Evolutionary conservation across 768 basidiomycete genomes (phyloP), one percentile per base, ranked within the genome.

Genomic region (Suillus plorans): DNA sequence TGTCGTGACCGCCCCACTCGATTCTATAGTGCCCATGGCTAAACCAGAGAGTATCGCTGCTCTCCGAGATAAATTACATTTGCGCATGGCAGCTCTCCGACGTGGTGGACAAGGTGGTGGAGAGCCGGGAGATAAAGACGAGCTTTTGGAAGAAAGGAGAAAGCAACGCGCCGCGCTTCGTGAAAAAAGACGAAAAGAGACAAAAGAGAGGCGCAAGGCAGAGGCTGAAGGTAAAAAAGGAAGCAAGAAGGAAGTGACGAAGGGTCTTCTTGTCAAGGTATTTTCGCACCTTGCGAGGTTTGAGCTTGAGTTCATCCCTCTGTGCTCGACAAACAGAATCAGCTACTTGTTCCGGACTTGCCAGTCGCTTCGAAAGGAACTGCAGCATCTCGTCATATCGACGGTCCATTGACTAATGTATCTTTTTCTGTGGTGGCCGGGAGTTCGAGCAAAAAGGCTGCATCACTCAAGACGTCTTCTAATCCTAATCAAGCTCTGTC

Each of bases 151-250:
- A 71, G 91, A 94, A 75, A 82, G 91, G 61, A 80, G 95, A 66
- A 77, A 78, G 69, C 88, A 92, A 71, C 81, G 94, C 5, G 95
- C 90, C 0, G 86, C 89, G 41, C 82, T 97, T 82, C 83, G 95
- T 25, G 96, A 98, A 76, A 85, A 88, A 64, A 80, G 97, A 69
- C 79, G 95, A 72, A 92, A 90, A 71, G 91, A 92, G 80, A 92
- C 92, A 9, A 90, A 84, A 73, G 95, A 95, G 77, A 91, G 92
- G 78, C 91, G 88, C 65, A 78, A 81, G 69, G 82, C 80, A 18
- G 89, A 91, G 73, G 81, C 86, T 65, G 91, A 90, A 71, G 72
- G 74, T 60, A 82, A 79, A 77, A 79, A 85, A 73, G 79, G 80
- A 16, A 83, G 20, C 53, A 55, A 55, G 10, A 83, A 82, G 68